These are phyloP conservation scores for Candida tallmaniae DNA, from an alignment of 805 yeast genomes.

Conservation along the genomic window DNA sequence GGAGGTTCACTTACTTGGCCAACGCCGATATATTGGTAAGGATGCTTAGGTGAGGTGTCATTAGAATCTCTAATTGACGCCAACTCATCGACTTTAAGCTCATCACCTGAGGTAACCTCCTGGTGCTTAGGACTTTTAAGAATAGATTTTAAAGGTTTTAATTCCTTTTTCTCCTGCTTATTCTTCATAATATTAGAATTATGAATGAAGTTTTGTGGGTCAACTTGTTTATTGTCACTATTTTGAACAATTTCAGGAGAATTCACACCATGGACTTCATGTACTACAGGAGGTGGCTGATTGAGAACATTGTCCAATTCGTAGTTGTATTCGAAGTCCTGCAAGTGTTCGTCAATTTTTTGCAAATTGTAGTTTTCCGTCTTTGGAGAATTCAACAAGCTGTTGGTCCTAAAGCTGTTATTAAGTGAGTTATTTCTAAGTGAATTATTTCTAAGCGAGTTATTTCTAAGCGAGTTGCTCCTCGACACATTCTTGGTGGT, in stretches of 20 bases:
- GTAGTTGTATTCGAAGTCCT: slow-evolving; percentile 40
- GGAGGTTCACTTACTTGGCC: slow-evolving; percentile 12
- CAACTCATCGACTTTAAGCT: too few species aligned
- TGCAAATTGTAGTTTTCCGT: slow-evolving; percentile 19
- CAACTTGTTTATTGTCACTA: neutral
- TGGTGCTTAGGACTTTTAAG: slow-evolving; percentile 23
- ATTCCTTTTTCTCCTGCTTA: neutral
- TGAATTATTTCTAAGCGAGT: slow-evolving; percentile 16
- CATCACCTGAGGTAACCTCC: too few species aligned
- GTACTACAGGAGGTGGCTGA: neutral
- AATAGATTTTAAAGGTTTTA: slow-evolving; percentile 32
- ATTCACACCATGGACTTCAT: neutral
- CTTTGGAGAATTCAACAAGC: slow-evolving; percentile 6
- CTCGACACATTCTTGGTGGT: slow-evolving; percentile 38
- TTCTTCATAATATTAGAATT: slow-evolving; percentile 4
- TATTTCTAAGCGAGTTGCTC: slow-evolving; percentile 24
- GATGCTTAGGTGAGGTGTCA: slow-evolving; percentile 14
- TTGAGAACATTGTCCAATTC: slow-evolving; percentile 22
- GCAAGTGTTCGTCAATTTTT: slow-evolving; percentile 41
- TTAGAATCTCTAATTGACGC: too few species aligned
- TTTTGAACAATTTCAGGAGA: neutral
- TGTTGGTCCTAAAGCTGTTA: slow-evolving; percentile 5
- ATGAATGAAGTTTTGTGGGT: slow-evolving; percentile 5
- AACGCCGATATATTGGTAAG: slow-evolving; percentile 14
- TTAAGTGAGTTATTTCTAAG: slow-evolving; percentile 4